phyloP scores from a whole-genome alignment of 1,284 basidiomycete species.

The Sphaerobolus stellatus region DNA sequence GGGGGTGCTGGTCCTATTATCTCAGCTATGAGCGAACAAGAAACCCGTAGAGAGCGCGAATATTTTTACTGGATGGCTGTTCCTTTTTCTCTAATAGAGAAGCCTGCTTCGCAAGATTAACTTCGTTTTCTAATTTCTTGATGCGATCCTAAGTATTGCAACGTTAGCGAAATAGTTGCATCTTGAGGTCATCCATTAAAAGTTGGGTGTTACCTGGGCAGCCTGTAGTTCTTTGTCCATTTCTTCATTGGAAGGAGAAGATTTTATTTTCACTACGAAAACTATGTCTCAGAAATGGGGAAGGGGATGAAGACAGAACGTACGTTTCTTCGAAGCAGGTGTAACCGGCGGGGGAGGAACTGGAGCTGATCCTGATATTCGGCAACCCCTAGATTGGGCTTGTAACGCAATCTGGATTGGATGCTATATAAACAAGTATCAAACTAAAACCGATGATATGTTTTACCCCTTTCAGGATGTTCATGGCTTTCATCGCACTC shows the following conservation, averaged over 20 bases:
- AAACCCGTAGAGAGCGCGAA: neutral
- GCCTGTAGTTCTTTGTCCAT: constrained; percentile 7
- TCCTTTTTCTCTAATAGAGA: neutral
- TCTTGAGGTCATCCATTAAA: neutral
- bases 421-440: neutral
- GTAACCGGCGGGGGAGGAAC: neutral
- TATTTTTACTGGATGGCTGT: neutral
- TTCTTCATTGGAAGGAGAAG: no score
- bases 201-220: constrained; percentile 1
- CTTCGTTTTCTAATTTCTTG: constrained; percentile 9
- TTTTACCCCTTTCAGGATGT: constrained; percentile 8
- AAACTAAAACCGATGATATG: neutral
- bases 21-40: neutral
- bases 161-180: neutral
- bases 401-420: constrained; percentile 9
- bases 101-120: neutral
- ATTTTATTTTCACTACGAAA: neutral
- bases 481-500: neutral
- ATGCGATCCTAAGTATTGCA: constrained; percentile 6
- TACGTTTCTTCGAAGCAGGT: neutral
- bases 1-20: constrained; percentile 3
- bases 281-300: neutral
- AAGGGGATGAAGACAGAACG: neutral
- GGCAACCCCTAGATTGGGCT: constrained; percentile 8
- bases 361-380: neutral